Base-by-base conservation (phyloP, 768 basidiomycete genomes). In the Rhizopogon vulgaris region DNA sequence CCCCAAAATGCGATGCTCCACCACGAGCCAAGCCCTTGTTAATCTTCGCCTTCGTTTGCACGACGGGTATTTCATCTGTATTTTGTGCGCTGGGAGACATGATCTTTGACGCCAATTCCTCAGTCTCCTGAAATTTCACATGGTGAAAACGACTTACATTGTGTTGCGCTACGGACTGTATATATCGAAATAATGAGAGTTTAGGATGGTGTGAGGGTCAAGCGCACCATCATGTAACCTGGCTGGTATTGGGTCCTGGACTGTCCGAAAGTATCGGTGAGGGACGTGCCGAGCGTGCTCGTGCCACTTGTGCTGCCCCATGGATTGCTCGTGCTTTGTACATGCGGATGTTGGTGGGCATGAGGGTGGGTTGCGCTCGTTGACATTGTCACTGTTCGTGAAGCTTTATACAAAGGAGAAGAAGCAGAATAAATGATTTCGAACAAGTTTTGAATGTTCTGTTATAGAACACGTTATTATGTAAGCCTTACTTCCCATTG, bases 31-130 rank as follows among this genome's bases (percentile, higher is more conserved):
- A 72, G 6, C 78, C 78, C 52, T 83, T 78, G 63, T 84, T 90
- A 71, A 89, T 77, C 63, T 90, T 88, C 22, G 87, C 88, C 63
- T 90, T 90, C 1, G 87, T 89, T 54, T 79, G 83, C 14, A 91
- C 82, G 11, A 87, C 73, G 3, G 88, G 87, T 40, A 80, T 75
- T 53, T 91, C 88, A 54, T 90, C 87, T 12, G 78, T 73, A 27
- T 85, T 79, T 62, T 84, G 83, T 51, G 73, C 78, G 32, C 74
- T 78, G 57, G 79, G 82, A 4, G 78, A 80, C 32, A 70, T 56
- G 25, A 53, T 49, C 66, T 74, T 57, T 43, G 40, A 15, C 15
- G 10, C 47, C 27, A 5, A 25, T 38, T 17, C 6, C 25, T 56
- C 37, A 53, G 43, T 25, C 37, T 3, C n/a, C n/a, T n/a, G n/a